Percentiles rank a stretch among this genome's conserved stretches.
Evolutionary conservation across 129 eudicot species (phyloP).

Genomic region (Silybum marianum): DNA sequence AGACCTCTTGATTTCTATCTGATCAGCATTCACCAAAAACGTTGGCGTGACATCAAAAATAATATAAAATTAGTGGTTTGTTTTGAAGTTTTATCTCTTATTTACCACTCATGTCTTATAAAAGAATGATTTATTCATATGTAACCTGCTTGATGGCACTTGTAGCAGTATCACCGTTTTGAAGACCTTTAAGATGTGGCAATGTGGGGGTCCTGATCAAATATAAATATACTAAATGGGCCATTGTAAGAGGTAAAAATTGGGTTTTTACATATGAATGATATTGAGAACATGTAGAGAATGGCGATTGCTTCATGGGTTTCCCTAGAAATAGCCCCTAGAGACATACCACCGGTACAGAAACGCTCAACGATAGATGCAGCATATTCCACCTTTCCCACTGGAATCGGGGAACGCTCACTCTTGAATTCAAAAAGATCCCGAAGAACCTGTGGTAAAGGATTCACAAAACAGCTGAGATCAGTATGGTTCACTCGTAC

Average conservation of each 20-base stretch:
- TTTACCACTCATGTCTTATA: neutral
- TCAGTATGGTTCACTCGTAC: too few species aligned
- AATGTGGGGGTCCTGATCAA: too few species aligned
- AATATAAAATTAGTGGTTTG: neutral
- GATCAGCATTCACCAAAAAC: constrained; percentile 95
- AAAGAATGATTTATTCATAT: too few species aligned
- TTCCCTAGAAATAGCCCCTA: too few species aligned
- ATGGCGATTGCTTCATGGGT: constrained; percentile 99
- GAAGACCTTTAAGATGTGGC: too few species aligned
- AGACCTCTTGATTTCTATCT: constrained; percentile 90
- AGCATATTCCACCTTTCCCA: constrained; percentile 95
- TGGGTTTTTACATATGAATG: neutral
- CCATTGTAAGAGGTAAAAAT: neutral
- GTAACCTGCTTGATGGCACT: too few species aligned
- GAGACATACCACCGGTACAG: constrained; percentile 99
- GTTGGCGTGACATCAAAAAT: constrained; percentile 97
- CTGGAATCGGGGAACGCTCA: constrained; percentile 90
- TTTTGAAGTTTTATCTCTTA: neutral
- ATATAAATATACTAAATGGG: too few species aligned
- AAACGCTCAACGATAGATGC: constrained; percentile 86
- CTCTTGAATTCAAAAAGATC: constrained; percentile 96
- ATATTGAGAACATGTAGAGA: neutral
- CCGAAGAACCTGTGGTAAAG: constrained; percentile 69
- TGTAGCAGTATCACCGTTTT: too few species aligned
- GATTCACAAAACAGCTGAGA: neutral